Evolutionary conservation across 306 rosid genomes (phyloP), one percentile per base, ranked within the genome.

Genomic region (Cicer cuneatum): DNA sequence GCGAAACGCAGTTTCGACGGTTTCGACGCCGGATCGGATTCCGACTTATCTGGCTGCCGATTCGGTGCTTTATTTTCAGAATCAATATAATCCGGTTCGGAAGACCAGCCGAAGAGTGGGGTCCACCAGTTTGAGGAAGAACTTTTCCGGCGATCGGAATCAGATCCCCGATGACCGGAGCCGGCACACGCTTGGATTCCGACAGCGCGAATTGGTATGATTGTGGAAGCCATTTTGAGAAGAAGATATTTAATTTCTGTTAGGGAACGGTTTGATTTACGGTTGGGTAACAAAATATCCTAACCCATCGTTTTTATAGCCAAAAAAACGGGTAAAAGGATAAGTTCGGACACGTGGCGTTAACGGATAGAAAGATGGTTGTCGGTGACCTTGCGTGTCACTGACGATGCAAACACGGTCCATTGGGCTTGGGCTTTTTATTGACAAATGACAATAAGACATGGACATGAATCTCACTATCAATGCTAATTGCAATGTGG

Each of bases 81-180:
- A 69, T 83, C 90, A 62, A 93, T 88, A 88, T 93, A 93, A 80
- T 93, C 96, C 1, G 98, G 92, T 15, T 93, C 96, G 40, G 91
- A 64, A 10, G 98, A 91, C 87, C 82, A 84, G 0, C 92, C 96
- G 83, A 93, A 91, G 7, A 91, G 83, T 10, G 97, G 98, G 46
- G 82, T 68, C 97, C 92, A 93, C 97, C 96, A 91, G 80, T 29
- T 87, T 41, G 92, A n/a, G 15, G 88, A 62, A 18, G 90, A 80
- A 14, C 1, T 56, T 80, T 41, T 85, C 41, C 89, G 81, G 77
- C 74, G 84, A 15, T 41, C 67, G 9, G 43, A 57, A 24, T 83
- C 86, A 39, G 90, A 6, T 12, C 41, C 74, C 0, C 83, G 85
- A 65, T 67, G 39, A 19, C 77, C 83, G 64, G 89, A 38, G 12